Evolutionary conservation across 1,139 yeast genomes (phyloP).

Genomic region (Taphrina wiesneri): DNA sequence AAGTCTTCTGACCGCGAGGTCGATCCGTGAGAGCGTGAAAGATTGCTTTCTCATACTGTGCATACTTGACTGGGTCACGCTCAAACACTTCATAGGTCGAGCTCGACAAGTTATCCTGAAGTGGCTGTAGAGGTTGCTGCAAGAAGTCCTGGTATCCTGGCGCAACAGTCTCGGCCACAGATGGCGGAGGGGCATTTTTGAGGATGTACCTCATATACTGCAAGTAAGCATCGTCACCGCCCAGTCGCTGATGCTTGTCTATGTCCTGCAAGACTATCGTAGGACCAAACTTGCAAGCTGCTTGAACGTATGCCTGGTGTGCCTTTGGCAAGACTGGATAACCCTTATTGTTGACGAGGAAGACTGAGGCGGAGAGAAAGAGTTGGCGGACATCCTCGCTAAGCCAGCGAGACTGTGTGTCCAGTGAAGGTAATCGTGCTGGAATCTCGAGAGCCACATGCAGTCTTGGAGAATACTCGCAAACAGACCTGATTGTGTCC

Average conservation of each 20-base stretch:
- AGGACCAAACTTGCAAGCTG: conserved; percentile 42
- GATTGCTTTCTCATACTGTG: conserved; percentile 67
- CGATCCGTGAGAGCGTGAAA: conserved; percentile 56
- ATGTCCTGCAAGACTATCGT: conserved; percentile 45
- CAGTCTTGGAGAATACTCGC: conserved; percentile 55
- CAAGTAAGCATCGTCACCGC: conserved; percentile 53
- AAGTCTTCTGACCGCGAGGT: conserved; percentile 33
- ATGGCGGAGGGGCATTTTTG: conserved; percentile 45
- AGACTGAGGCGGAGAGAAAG: conserved; percentile 56
- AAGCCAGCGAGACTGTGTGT: conserved; percentile 59
- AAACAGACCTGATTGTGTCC: conserved; percentile 60
- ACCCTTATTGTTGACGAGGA: conserved; percentile 58
- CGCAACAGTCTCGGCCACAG: conserved; percentile 47
- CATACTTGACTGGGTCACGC: conserved; percentile 65
- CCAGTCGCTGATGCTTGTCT: conserved; percentile 42
- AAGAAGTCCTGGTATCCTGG: conserved; percentile 49
- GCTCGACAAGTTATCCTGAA: conserved; percentile 57
- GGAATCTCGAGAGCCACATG: conserved; percentile 62
- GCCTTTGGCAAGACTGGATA: conserved; percentile 63
- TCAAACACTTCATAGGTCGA: conserved; percentile 70
- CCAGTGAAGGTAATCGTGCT: conserved; percentile 51
- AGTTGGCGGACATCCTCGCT: conserved; percentile 64
- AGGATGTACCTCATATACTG: conserved; percentile 58
- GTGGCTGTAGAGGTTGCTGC: conserved; percentile 72
- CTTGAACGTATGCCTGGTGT: conserved; percentile 51